Percentiles rank a stretch among this genome's conserved stretches.
Conservation (phyloP, 805 yeast genomes). For the Brettanomyces anomalus region DNA sequence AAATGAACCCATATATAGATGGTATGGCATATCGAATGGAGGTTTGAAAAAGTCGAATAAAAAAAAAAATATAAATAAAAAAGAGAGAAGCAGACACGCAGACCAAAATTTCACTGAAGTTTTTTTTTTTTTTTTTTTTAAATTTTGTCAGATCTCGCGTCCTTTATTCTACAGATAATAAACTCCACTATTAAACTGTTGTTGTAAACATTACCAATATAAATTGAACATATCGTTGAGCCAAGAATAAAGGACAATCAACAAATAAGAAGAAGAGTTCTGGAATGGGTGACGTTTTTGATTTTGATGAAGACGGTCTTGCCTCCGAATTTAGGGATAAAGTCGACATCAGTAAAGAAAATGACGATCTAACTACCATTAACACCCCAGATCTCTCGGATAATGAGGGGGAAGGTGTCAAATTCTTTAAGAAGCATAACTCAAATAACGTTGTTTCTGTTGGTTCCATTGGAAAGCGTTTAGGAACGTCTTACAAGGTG, state of each 20-base stretch:
- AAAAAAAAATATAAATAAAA: too few species aligned
- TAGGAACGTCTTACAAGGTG: slow-evolving; percentile 45
- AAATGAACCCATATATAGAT: not conserved
- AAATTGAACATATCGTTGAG: too few species aligned
- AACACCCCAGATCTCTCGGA: slow-evolving; percentile 1
- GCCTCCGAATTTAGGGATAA: slow-evolving; percentile 3
- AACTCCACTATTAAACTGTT: too few species aligned
- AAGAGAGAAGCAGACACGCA: too few species aligned
- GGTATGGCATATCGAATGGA: not conserved
- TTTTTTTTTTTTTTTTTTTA: too few species aligned
- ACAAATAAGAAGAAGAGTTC: not conserved
- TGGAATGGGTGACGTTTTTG: slow-evolving; percentile 19
- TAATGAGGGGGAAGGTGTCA: slow-evolving; percentile 5
- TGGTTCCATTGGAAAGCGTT: slow-evolving; percentile 23
- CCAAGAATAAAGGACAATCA: not conserved
- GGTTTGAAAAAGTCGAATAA: too few species aligned
- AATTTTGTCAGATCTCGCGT: too few species aligned
- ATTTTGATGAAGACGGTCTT: slow-evolving; percentile 22
- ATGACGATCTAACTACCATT: not conserved
- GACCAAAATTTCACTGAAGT: too few species aligned
- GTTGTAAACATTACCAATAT: too few species aligned
- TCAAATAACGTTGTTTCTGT: slow-evolving; percentile 25
- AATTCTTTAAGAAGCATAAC: slow-evolving; percentile 18
- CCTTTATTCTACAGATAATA: too few species aligned
- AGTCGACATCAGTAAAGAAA: slow-evolving; percentile 1